Evolutionary conservation across 306 rosid species (phyloP).

Genomic region (Castanea sativa): DNA sequence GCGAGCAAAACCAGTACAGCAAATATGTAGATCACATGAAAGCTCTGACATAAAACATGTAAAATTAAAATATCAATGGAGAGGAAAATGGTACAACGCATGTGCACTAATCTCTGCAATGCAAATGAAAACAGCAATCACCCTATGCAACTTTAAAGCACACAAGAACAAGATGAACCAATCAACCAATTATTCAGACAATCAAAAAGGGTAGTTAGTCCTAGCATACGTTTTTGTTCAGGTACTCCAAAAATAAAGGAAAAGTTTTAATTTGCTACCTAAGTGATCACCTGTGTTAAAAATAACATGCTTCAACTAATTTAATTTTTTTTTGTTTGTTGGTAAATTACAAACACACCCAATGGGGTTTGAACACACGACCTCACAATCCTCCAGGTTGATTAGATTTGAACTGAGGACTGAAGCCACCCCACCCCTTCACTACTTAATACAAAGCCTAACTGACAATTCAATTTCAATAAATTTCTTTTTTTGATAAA

Average conservation of each 20-base stretch:
- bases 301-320: background rate
- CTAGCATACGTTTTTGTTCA: background rate
- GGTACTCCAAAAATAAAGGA: background rate
- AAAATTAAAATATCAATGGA: background rate
- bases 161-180: background rate
- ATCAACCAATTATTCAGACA: background rate
- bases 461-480: too few relatives aligned
- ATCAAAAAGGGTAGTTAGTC: background rate
- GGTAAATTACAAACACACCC: too few relatives aligned
- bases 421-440: background rate
- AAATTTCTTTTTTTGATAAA: too few relatives aligned
- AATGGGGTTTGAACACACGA: too few relatives aligned
- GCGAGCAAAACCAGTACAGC: constrained; percentile 3
- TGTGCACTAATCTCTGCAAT: background rate
- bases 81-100: background rate
- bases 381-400: background rate
- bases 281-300: background rate
- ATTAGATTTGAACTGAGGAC: background rate
- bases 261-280: background rate
- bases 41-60: background rate
- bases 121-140: background rate
- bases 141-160: background rate
- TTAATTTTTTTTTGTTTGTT: background rate
- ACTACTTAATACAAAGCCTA: too few relatives aligned
- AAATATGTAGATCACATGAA: background rate